Conservation (phyloP, 2,329 filamentous ascomycete genomes). For the Penicillium sp. region DNA sequence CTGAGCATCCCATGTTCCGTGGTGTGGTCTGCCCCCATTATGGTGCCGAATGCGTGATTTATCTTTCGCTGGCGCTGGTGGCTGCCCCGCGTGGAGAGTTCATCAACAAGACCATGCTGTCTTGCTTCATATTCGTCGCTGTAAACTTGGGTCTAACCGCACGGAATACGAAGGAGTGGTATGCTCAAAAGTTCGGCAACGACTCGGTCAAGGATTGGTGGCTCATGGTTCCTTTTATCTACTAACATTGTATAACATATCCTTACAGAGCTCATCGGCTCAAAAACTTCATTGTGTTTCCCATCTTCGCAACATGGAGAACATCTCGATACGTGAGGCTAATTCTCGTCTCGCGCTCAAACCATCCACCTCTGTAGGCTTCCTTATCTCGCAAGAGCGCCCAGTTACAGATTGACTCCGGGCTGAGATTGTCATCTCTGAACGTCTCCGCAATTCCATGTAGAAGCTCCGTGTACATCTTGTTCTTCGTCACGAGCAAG, state of each 20-base stretch:
- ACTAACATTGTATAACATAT: constrained; percentile 21
- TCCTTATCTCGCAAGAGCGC: constrained; percentile 49
- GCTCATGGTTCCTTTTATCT: constrained; percentile 70
- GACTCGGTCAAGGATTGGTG: constrained; percentile 65
- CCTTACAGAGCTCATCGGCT: constrained; percentile 18
- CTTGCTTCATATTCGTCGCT: constrained; percentile 70
- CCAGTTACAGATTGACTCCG: constrained; percentile 60
- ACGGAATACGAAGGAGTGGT: constrained; percentile 76
- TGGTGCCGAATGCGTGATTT: constrained; percentile 82
- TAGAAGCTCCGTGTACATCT: constrained; percentile 58
- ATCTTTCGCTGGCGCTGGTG: constrained; percentile 73
- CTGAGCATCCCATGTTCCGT: constrained; percentile 70
- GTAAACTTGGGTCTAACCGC: constrained; percentile 84
- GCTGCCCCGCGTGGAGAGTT: constrained; percentile 68
- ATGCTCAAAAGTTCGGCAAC: constrained; percentile 70
- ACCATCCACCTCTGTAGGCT: constrained; percentile 43
- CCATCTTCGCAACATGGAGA: constrained; percentile 73
- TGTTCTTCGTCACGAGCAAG: constrained; percentile 57
- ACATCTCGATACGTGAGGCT: constrained; percentile 80
- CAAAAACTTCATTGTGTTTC: constrained; percentile 64
- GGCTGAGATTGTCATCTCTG: constrained; percentile 66
- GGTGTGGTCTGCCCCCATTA: constrained; percentile 85
- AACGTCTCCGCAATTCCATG: constrained; percentile 60
- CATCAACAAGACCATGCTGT: constrained; percentile 73
- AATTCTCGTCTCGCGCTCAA: constrained; percentile 53